These are phyloP conservation scores for Aureobasidium melanogenum DNA, from an alignment of 2,329 filamentous ascomycete species.

Conservation along the genomic window DNA sequence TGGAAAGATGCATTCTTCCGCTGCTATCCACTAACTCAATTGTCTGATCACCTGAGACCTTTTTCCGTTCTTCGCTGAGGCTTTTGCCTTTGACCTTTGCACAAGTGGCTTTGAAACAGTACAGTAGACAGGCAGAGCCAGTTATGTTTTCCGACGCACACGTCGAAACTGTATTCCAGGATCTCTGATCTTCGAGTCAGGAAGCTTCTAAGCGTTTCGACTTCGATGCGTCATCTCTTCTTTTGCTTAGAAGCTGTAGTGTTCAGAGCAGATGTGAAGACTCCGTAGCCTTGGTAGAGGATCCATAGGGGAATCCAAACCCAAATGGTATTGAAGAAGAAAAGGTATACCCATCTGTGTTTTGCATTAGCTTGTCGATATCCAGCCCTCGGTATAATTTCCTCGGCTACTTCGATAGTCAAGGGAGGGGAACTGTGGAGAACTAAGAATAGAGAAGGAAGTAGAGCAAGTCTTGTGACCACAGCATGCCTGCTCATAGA, in stretches of 20 bases:
- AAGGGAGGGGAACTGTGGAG: not conserved
- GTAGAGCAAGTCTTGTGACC: not conserved
- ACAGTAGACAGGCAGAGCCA: too few relatives aligned
- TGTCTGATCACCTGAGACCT: too few relatives aligned
- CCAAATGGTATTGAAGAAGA: constrained; percentile 58
- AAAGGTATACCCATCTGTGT: constrained; percentile 48
- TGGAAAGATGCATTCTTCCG: too few relatives aligned
- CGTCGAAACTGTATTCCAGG: too few relatives aligned
- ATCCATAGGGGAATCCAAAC: constrained; percentile 52
- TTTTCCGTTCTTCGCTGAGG: too few relatives aligned
- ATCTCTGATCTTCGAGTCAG: too few relatives aligned
- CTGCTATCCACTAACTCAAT: too few relatives aligned
- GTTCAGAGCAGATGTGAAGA: not conserved
- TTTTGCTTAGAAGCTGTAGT: not conserved
- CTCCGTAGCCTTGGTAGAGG: constrained; percentile 39
- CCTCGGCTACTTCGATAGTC: not conserved
- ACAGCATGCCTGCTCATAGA: not conserved
- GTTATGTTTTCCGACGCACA: too few relatives aligned
- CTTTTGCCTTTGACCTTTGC: too few relatives aligned
- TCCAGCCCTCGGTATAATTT: not conserved
- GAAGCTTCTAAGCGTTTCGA: too few relatives aligned
- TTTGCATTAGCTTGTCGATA: not conserved
- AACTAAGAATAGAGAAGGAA: not conserved
- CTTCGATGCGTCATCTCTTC: not conserved
- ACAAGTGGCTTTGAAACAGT: too few relatives aligned